Evolutionary conservation across 1,139 yeast genomes (phyloP), one percentile per base, ranked within the genome.

Genomic region (Arxiozyma slooffiae): DNA sequence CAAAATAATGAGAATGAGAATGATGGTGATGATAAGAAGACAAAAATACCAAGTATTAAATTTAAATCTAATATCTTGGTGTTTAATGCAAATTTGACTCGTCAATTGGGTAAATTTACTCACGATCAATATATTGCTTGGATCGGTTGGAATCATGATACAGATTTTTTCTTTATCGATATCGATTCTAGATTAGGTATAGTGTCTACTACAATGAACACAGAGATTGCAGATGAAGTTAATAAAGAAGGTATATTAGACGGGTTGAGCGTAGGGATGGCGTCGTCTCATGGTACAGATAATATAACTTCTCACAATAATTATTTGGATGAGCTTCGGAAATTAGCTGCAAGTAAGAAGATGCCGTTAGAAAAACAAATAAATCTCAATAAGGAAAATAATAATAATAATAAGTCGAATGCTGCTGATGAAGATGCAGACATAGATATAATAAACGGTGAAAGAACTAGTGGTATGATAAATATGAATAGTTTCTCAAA

Each of bases 401-500:
- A n/a, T n/a, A n/a, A n/a, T n/a, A n/a, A n/a, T n/a, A 42, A 17
- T 34, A 14, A 34, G 22, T 52, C 41, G 55, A 30, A 30, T 30
- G 2, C 14, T 20, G 54, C 54, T 8, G 55, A 53, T 30, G 60
- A 56, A 16, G 62, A 56, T 41, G 52, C 55, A 24, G 59, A 55
- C 22, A 46, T 60, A 38, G 71, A 67, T 41, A 68, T 69, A 46
- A 60, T 69, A 38, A 69, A 68, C 47, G 76, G 72, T 41, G 60
- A 62, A 49, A 56, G 64, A 38, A 45, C 34, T 7, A 67, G 64
- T 47, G 58, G 59, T 44, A 67, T 70, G 23, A 67, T 81, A 46
- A 80, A 80, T 57, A 72, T 81, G 56, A 76, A 82, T 63, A 75
- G 85, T 7, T 85, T 89, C 66, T 85, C 81, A 56, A 78, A 81